These are phyloP conservation scores for Saussurea involucrata DNA, from an alignment of 129 eudicot species.

Conservation along the genomic window DNA sequence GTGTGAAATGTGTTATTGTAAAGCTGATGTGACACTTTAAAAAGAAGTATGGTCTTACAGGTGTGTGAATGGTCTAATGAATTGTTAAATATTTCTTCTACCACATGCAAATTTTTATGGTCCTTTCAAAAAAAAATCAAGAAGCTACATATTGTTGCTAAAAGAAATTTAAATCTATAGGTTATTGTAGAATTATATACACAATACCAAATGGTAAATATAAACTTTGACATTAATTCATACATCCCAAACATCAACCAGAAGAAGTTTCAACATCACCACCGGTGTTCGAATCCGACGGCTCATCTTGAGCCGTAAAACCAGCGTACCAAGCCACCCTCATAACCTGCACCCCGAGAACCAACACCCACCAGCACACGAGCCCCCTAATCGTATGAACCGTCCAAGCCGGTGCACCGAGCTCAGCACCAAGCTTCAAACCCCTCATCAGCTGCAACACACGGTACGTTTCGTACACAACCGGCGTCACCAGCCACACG, in stretches of 20 bases:
- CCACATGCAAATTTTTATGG: conserved; percentile 1
- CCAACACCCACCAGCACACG: conserved; percentile 96
- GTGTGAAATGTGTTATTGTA: too few relatives aligned
- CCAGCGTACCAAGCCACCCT: conserved; percentile 98
- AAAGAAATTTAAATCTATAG: background rate
- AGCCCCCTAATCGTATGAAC: conserved; percentile 74
- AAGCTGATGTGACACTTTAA: too few relatives aligned
- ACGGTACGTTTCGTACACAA: conserved; percentile 80
- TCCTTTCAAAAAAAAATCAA: background rate
- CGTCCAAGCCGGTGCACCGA: conserved; percentile 74
- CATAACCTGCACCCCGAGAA: conserved; percentile 96
- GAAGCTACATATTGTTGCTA: background rate
- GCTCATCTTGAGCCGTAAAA: conserved; percentile 52
- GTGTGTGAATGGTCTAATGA: too few relatives aligned
- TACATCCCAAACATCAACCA: conserved; percentile 16
- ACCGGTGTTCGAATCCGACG: background rate
- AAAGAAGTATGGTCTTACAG: too few relatives aligned
- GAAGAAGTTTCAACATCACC: conserved; percentile 8
- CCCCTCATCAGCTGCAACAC: conserved; percentile 94
- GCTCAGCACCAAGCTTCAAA: conserved; percentile 84
- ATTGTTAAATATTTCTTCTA: too few relatives aligned
- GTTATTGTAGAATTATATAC: conserved; percentile 10
- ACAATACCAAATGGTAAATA: conserved; percentile 8
- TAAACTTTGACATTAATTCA: background rate
- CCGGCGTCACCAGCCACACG: conserved; percentile 89